Base-by-base conservation (phyloP, 768 basidiomycete genomes). In the Tulasnella sp. region DNA sequence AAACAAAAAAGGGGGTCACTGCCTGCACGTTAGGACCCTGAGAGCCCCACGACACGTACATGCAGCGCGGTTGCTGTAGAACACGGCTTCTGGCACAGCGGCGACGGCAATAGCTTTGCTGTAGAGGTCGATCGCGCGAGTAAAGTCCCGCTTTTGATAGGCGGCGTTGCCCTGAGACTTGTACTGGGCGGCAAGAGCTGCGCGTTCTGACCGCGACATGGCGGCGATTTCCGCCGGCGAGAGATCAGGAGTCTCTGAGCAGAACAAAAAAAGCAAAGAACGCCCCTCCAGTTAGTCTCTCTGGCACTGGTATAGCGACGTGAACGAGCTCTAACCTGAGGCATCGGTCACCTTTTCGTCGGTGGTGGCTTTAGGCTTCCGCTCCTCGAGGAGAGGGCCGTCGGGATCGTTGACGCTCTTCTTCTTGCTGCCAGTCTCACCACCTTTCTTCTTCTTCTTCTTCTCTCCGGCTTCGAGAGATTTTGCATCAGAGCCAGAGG, bases 41-140 rank as follows among this genome's bases (percentile, higher is more conserved):
- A 64, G 67, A 31, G 42, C 12, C 1, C 11, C 36, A 36, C 34
- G 40, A 76, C 7, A 86, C 91, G 75, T 77, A 94, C 97, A 98
- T 78, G 97, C 97, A 52, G 97, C 97, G 72, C 97, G 91, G 83
- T 99, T 99, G 83, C 93, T 94, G 88, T 90, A 98, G 85, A 91
- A 99, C 39, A 98, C 94, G 37, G 97, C 91, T 81, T 97, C 94
- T 8, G 91, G 89, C 82, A 82, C 81, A 71, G 82, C 77, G 12
- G 81, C 80, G 74, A 84, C 83, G 75, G 84, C 84, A 80, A 87
- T 85, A n/a, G 86, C 86, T 79, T 85, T 84, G 25, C 84, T 83
- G 82, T 87, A 87, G 79, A 82, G 82, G 25, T 81, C 81, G 68
- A 85, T 82, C 34, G 85, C 85, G 34, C 82, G 80, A 58, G 79